Evolutionary conservation across 2,329 filamentous ascomycete species (phyloP).

Genomic region (Taxawa tesnikishii): DNA sequence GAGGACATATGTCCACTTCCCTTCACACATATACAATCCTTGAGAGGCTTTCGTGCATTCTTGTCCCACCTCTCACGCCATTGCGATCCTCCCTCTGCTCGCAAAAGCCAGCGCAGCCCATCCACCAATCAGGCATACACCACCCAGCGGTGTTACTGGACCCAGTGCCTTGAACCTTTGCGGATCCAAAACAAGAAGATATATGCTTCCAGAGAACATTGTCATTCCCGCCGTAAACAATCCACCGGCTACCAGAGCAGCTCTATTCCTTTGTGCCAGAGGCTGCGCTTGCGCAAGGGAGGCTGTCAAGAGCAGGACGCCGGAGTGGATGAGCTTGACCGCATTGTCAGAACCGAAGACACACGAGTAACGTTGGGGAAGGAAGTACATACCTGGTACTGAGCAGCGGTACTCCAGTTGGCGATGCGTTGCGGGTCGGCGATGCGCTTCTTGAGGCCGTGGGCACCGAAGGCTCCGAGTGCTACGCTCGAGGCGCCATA

Average conservation of each 20-base stretch:
- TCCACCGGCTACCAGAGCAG: slow-evolving; percentile 40
- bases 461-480: slow-evolving; percentile 55
- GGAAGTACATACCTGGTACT: slow-evolving; percentile 46
- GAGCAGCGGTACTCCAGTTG: slow-evolving; percentile 52
- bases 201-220: slow-evolving; percentile 55
- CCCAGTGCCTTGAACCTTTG: slow-evolving; percentile 47
- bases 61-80: too few relatives aligned
- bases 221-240: slow-evolving; percentile 55
- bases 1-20: too few relatives aligned
- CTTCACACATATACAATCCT: too few relatives aligned
- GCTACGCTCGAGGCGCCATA: slow-evolving; percentile 50
- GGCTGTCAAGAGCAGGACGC: slow-evolving; percentile 45
- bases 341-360: neutral
- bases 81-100: slow-evolving; percentile 14
- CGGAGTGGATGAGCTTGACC: slow-evolving; percentile 48
- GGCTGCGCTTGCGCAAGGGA: slow-evolving; percentile 38
- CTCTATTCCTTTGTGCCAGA: slow-evolving; percentile 33
- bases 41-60: too few relatives aligned
- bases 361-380: neutral
- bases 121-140: slow-evolving; percentile 51
- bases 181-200: slow-evolving; percentile 51
- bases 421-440: slow-evolving; percentile 45
- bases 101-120: slow-evolving; percentile 41
- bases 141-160: slow-evolving; percentile 53
- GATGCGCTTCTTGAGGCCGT: slow-evolving; percentile 51